Percentiles rank a stretch among this genome's conserved stretches.
Conservation (phyloP, 2,329 filamentous ascomycete species). For the Trichoderma aggressivum region DNA sequence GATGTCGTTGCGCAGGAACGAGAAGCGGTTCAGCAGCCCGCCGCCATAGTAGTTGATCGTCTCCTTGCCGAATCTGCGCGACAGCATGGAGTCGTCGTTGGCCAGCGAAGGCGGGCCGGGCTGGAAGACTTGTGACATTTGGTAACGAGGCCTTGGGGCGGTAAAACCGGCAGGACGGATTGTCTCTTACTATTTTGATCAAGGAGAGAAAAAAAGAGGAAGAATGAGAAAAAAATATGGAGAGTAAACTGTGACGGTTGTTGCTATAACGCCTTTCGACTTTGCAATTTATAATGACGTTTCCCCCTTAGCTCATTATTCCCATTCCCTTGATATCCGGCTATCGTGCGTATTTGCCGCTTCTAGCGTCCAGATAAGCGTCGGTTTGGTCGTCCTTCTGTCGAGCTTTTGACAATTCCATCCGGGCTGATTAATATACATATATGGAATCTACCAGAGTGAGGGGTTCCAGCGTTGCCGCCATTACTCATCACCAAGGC, state of each 20-base stretch:
- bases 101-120: constrained; percentile 16
- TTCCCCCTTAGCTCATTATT: neutral
- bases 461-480: constrained; percentile 4
- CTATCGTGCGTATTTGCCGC: neutral
- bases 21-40: constrained; percentile 72
- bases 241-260: neutral
- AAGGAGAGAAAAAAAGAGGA: neutral
- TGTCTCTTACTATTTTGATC: neutral
- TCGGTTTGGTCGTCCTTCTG: neutral
- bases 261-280: neutral
- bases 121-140: constrained; percentile 15
- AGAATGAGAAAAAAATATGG: neutral
- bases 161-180: neutral
- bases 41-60: constrained; percentile 82
- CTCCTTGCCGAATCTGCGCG: constrained; percentile 74
- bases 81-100: constrained; percentile 63
- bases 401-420: neutral
- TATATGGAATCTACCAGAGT: neutral
- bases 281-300: neutral
- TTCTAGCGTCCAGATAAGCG: neutral
- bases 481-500: constrained; percentile 2
- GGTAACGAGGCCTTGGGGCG: neutral
- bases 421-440: constrained; percentile 8
- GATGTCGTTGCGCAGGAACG: constrained; percentile 70
- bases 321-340: no score